Percentiles rank a stretch among this genome's conserved stretches.
Evolutionary conservation across 768 basidiomycete species (phyloP).

Genomic region (Roridomyces roridus): DNA sequence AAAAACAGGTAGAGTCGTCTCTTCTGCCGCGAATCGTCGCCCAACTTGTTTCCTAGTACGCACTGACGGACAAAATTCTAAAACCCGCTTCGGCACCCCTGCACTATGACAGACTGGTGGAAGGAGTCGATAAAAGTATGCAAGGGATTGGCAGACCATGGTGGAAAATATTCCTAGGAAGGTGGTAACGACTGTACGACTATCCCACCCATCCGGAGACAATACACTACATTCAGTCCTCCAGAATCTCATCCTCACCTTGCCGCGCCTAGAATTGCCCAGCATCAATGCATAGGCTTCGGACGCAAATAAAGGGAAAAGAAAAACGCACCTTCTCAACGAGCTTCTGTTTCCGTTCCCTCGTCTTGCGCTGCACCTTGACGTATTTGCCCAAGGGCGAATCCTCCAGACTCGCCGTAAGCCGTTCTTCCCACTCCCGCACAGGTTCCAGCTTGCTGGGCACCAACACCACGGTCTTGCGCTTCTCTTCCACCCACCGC

Average conservation of each 20-base stretch:
- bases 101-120: conserved; percentile 76
- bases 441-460: conserved; percentile 77
- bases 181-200: conserved; percentile 54
- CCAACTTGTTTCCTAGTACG: conserved; percentile 55
- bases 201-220: too few species aligned
- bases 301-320: neutral
- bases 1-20: conserved; percentile 59
- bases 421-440: conserved; percentile 69
- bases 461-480: conserved; percentile 75
- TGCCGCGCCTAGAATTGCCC: conserved; percentile 61
- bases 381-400: conserved; percentile 85
- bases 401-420: conserved; percentile 64
- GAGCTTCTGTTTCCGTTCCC: conserved; percentile 74
- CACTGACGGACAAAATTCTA: conserved; percentile 65
- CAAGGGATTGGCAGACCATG: conserved; percentile 79
- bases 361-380: conserved; percentile 78
- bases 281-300: conserved; percentile 25
- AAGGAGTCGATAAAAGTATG: conserved; percentile 77
- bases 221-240: conserved; percentile 37
- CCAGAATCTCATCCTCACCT: conserved; percentile 74
- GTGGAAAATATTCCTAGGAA: conserved; percentile 85
- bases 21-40: conserved; percentile 41
- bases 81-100: conserved; percentile 73
- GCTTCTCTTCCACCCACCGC: conserved; percentile 74
- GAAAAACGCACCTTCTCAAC: conserved; percentile 74